These are phyloP conservation scores for Lupinus albus DNA, from an alignment of 306 rosid species.

Conservation along the genomic window DNA sequence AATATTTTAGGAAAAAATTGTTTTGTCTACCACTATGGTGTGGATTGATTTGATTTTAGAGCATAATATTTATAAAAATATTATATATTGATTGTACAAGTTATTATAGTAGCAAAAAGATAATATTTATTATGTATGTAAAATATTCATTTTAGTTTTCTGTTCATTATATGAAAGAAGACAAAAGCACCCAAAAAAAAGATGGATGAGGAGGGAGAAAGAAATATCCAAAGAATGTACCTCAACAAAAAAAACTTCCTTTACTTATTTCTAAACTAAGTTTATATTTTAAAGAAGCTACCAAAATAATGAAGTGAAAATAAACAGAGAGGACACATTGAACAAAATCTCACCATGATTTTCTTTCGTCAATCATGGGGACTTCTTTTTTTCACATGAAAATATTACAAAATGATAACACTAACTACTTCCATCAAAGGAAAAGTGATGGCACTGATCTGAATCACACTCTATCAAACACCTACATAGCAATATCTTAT, in stretches of 20 bases:
- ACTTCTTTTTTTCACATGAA: slow-evolving; percentile 47
- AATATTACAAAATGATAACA: slow-evolving; percentile 3
- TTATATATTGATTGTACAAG: no score
- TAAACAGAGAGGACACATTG: background rate
- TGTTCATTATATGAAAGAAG: no score
- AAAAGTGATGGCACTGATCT: slow-evolving; percentile 32
- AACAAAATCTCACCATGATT: slow-evolving; percentile 67
- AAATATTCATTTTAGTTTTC: background rate
- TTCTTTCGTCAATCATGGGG: slow-evolving; percentile 56
- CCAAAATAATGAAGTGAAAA: slow-evolving; percentile 5
- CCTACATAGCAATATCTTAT: background rate
- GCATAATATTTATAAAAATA: no score
- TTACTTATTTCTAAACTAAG: background rate
- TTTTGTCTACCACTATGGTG: no score
- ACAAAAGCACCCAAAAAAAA: no score
- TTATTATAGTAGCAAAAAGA: no score
- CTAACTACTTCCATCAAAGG: slow-evolving; percentile 32
- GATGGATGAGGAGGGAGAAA: background rate
- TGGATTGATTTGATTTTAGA: no score
- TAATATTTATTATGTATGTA: no score
- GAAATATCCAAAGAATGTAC: background rate
- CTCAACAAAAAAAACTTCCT: background rate
- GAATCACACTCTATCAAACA: slow-evolving; percentile 16
- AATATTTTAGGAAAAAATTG: no score
- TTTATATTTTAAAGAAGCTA: background rate